These are phyloP conservation scores for Monilinia vaccinii-corymbosi DNA, from an alignment of 2,329 filamentous ascomycete species.

Conservation along the genomic window DNA sequence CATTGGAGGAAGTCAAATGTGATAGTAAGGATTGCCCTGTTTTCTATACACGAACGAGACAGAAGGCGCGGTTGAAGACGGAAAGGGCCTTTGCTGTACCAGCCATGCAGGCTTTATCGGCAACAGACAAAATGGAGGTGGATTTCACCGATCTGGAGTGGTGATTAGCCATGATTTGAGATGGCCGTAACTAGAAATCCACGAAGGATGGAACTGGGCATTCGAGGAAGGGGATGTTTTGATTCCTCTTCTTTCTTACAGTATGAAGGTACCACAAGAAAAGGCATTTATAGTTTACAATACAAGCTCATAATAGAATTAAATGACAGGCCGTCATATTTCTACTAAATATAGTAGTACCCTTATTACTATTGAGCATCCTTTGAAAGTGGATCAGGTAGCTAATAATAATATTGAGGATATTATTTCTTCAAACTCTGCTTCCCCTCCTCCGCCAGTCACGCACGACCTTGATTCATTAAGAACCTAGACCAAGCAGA, in stretches of 20 bases:
- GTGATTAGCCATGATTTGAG: constrained; percentile 12
- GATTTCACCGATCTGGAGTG: constrained; percentile 23
- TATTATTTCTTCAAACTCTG: neutral
- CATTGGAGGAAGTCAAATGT: constrained; percentile 70
- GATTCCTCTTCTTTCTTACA: neutral
- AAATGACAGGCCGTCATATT: neutral
- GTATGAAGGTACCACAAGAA: neutral
- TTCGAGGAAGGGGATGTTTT: neutral
- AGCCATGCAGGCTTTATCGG: constrained; percentile 35
- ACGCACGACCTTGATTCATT: neutral
- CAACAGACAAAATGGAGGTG: constrained; percentile 10
- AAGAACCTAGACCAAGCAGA: neutral
- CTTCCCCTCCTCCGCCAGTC: neutral
- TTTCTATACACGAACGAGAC: constrained; percentile 70
- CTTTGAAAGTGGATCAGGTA: neutral
- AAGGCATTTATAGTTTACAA: neutral
- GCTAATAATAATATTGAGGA: neutral
- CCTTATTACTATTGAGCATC: too few species aligned
- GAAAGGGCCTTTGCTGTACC: constrained; percentile 33
- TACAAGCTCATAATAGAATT: too few species aligned
- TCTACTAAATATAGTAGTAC: too few species aligned
- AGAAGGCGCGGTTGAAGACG: constrained; percentile 38
- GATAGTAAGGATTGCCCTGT: constrained; percentile 90
- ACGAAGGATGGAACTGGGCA: too few species aligned
- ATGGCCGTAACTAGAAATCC: too few species aligned